phyloP scores from a whole-genome alignment of 208 protist genomes.

The Leishmania gerbilli region DNA sequence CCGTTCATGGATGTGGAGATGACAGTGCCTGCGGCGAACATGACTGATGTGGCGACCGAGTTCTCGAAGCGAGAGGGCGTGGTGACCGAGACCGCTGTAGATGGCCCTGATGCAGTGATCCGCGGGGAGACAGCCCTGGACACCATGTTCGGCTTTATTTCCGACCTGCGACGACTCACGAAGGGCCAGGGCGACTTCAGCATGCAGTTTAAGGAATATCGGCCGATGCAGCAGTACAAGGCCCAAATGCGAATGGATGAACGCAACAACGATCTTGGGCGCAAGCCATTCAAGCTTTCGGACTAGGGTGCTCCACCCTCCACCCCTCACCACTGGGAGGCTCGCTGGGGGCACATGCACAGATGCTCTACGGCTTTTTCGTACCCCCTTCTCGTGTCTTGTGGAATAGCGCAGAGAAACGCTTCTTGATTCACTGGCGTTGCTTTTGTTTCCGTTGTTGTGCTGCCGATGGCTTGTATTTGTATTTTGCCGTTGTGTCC shows the following conservation, averaged over 20 bases:
- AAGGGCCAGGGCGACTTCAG: conserved; percentile 93
- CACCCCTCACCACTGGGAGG: neutral
- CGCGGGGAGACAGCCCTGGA: conserved; percentile 90
- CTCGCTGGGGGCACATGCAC: neutral
- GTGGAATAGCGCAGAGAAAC: neutral
- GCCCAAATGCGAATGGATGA: conserved; percentile 91
- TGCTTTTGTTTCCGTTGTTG: neutral
- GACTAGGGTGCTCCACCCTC: conserved; percentile 31
- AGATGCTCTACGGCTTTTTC: neutral
- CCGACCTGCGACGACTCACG: conserved; percentile 89
- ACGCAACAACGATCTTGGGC: conserved; percentile 84
- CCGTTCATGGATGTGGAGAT: conserved; percentile 97
- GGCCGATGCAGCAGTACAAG: conserved; percentile 89
- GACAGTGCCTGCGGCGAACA: conserved; percentile 81
- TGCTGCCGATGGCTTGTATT: neutral
- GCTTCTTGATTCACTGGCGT: neutral
- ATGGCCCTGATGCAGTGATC: conserved; percentile 85
- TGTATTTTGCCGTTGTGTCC: neutral
- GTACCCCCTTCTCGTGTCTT: neutral
- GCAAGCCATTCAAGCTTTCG: conserved; percentile 68
- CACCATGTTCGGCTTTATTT: conserved; percentile 95
- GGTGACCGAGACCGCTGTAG: conserved; percentile 84
- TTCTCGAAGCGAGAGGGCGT: conserved; percentile 90
- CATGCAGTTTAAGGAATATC: conserved; percentile 94
- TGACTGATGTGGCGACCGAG: conserved; percentile 88